Base-by-base conservation (phyloP, 345 rosid genomes). In the Aquilaria yunnanensis region DNA sequence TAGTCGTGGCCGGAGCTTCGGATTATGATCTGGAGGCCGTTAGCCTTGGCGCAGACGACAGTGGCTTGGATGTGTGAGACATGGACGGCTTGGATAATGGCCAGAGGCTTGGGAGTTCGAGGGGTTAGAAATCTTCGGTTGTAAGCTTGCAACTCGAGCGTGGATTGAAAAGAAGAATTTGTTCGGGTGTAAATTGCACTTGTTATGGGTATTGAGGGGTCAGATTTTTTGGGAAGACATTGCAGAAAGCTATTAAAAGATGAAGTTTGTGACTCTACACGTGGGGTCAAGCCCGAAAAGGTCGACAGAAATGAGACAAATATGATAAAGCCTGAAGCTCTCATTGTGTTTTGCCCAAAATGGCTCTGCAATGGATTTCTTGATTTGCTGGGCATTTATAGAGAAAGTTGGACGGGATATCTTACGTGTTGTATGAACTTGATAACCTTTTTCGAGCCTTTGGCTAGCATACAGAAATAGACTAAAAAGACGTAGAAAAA, bases 1-100 rank as follows among this genome's bases (percentile, higher is more conserved):
- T 66, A 66, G 59, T 74, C 78, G 43, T 75, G 79, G 14, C 79
- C 79, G 12, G 72, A 75, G 29, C 79, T 75, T 50, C 79, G 67
- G 45, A 64, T 56, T 14, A 70, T 64, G 49, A 71, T 67, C 57
- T 71, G 73, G 32, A 75, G 8, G 5, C 53, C 46, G 9, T 31
- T 33, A 5, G 8, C 14, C 46, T 72, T 76, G 32, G 76, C 67
- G 14, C 80, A 76, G 33, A 76, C 45, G 63, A 76, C 73, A 5
- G 80, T 65, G 11, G 76, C 54, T 34, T 68, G 74, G 50, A 76
- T 62, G 65, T 76, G 76, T 41, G 75, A 70, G 60, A 63, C 70
- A 55, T 75, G 57, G 12, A 63, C 49, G 34, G 79, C 70, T 5
- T 69, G 69, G 33, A 75, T 34, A 14, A 75, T 75, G 31, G 63